A percentile compares a stretch with the other conserved stretches of the same genome.
Conservation (phyloP, 805 yeast genomes). For the Saturnispora serradocipensis region DNA sequence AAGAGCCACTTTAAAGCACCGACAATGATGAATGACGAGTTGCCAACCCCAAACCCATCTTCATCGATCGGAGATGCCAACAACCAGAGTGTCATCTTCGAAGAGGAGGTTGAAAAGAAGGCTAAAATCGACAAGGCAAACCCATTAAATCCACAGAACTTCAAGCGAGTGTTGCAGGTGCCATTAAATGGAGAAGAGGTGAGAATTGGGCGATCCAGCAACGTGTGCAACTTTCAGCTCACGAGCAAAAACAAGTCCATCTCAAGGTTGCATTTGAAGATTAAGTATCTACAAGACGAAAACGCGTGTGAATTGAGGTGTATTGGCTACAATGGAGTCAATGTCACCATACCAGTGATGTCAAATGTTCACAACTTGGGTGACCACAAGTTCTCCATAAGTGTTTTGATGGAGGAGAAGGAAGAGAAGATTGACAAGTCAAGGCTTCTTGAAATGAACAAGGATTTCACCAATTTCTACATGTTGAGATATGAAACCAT, state of each 20-base stretch:
- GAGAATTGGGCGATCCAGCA: slow-evolving; percentile 61
- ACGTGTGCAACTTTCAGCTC: slow-evolving; percentile 43
- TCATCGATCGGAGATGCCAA: slow-evolving; percentile 35
- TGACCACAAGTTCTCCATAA: slow-evolving; percentile 16
- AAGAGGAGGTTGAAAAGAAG: background rate
- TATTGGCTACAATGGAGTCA: slow-evolving; percentile 75
- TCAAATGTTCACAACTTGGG: slow-evolving; percentile 22
- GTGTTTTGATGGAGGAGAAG: background rate
- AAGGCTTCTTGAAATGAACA: slow-evolving; percentile 34
- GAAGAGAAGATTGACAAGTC: slow-evolving; percentile 10
- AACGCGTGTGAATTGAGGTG: slow-evolving; percentile 51
- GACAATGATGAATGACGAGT: slow-evolving; percentile 21
- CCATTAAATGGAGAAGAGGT: slow-evolving; percentile 30
- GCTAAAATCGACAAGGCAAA: slow-evolving; percentile 4
- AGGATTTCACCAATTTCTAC: slow-evolving; percentile 41
- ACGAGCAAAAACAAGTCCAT: slow-evolving; percentile 43
- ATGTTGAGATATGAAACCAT: slow-evolving; percentile 57
- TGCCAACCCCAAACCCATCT: slow-evolving; percentile 72
- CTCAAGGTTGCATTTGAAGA: slow-evolving; percentile 56
- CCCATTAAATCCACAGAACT: slow-evolving; percentile 8
- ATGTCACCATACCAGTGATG: slow-evolving; percentile 50
- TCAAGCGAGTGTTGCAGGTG: slow-evolving; percentile 24
- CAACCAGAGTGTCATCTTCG: slow-evolving; percentile 5
- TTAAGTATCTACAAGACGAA: slow-evolving; percentile 34
- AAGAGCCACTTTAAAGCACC: background rate